These are phyloP conservation scores for Cladochytrium replicatum DNA, from an alignment of 192 early-diverging fungal genomes.

Conservation along the genomic window DNA sequence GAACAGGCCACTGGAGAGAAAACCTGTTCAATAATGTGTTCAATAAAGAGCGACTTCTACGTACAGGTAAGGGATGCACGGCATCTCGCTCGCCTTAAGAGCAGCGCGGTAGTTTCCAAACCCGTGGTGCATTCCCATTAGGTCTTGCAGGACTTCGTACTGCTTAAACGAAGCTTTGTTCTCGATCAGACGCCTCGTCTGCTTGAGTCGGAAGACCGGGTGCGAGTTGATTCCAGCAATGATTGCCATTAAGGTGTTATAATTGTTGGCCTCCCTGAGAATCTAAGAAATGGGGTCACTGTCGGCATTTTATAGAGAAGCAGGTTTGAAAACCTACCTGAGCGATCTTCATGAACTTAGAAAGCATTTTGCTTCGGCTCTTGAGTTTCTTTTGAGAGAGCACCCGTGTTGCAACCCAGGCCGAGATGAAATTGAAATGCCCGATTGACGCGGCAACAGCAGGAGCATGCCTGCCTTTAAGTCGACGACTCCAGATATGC, in stretches of 20 bases:
- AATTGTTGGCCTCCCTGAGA: conserved; percentile 56
- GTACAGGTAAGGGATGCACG: conserved; percentile 71
- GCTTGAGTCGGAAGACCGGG: conserved; percentile 49
- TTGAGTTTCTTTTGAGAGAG: conserved; percentile 51
- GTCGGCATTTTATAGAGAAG: not conserved
- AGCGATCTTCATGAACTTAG: conserved; percentile 61
- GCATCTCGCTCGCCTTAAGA: conserved; percentile 41
- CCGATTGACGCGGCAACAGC: conserved; percentile 49
- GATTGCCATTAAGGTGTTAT: conserved; percentile 68
- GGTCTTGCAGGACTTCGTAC: conserved; percentile 46
- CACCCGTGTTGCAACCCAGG: conserved; percentile 61
- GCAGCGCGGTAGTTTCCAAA: conserved; percentile 58
- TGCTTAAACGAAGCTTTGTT: conserved; percentile 38
- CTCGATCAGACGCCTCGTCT: conserved; percentile 43
- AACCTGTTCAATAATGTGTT: not conserved
- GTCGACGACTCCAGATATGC: conserved; percentile 41
- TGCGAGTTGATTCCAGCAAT: conserved; percentile 58
- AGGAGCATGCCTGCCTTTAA: conserved; percentile 17
- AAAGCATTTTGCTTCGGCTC: conserved; percentile 49
- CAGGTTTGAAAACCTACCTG: conserved; percentile 27
- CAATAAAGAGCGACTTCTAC: conserved; percentile 6
- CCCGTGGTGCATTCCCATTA: conserved; percentile 58
- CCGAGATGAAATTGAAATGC: conserved; percentile 64
- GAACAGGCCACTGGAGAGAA: conserved; percentile 51
- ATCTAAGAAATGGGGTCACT: conserved; percentile 19